Evolutionary conservation across 1,284 basidiomycete species (phyloP).

Genomic region (Gymnopus androsaceus): DNA sequence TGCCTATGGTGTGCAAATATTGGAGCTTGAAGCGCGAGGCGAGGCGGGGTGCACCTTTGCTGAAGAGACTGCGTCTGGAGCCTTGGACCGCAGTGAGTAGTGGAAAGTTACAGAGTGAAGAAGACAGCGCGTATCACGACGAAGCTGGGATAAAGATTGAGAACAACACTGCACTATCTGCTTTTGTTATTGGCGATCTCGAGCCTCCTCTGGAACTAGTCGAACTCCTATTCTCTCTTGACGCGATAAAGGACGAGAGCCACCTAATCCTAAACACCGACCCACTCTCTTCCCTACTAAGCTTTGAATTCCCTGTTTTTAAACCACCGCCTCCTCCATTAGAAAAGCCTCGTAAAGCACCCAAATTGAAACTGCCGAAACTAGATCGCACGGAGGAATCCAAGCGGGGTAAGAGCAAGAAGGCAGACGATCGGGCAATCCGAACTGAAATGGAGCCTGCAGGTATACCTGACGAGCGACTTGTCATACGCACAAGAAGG

Average conservation of each 20-base stretch:
- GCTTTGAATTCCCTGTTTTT: slow-evolving; percentile 55
- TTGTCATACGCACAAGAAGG: background rate
- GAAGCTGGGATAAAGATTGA: background rate
- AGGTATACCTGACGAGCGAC: slow-evolving; percentile 12
- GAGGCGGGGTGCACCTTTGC: slow-evolving; percentile 87
- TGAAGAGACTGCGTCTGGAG: slow-evolving; percentile 94
- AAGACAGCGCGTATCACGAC: slow-evolving; percentile 45
- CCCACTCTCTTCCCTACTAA: slow-evolving; percentile 69
- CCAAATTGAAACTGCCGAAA: slow-evolving; percentile 16
- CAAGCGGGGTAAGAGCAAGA: slow-evolving; percentile 30
- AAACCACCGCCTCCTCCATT: slow-evolving; percentile 51
- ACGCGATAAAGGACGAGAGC: slow-evolving; percentile 51
- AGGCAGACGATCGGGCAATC: slow-evolving; percentile 8
- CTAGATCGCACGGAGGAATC: slow-evolving; percentile 31
- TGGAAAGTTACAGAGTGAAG: slow-evolving; percentile 71
- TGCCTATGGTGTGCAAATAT: slow-evolving; percentile 84
- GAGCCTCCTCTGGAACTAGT: slow-evolving; percentile 66
- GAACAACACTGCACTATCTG: background rate
- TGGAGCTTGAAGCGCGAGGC: slow-evolving; percentile 98
- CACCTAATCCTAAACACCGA: slow-evolving; percentile 56
- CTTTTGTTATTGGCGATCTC: slow-evolving; percentile 57
- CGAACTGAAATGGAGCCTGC: too few relatives aligned
- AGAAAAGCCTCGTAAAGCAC: slow-evolving; percentile 34
- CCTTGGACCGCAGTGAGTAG: slow-evolving; percentile 90
- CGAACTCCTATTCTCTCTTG: slow-evolving; percentile 52